Evolutionary conservation across 2,329 filamentous ascomycete species (phyloP), one percentile per base, ranked within the genome.

Genomic region (Scleromitrula shiraiana): DNA sequence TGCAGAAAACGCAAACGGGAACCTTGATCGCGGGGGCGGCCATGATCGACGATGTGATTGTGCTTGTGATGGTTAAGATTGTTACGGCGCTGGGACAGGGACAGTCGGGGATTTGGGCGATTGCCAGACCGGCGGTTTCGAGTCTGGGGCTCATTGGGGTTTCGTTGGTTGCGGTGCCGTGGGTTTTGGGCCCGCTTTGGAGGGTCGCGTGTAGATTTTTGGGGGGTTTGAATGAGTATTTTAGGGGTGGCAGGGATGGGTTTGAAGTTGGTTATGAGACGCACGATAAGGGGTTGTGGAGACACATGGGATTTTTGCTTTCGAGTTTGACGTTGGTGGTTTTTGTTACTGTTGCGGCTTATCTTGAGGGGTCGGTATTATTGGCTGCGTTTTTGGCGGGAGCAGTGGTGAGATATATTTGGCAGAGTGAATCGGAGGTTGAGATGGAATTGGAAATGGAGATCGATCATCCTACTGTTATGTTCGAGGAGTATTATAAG

Each of bases 401-500:
- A 3, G 45, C 45, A 15, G 14, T 47, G 4, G 29, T 47, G 12
- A 32, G 37, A 33, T 42, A 47, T 19, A 47, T 10, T 4, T 47
- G 37, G 45, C 22, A 35, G 17, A 15, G 12, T 17, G 12, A 8
- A n/a, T n/a, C n/a, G n/a, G n/a, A n/a, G n/a, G n/a, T n/a, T n/a
- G n/a, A n/a, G 8, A 7, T 7, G 8, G 4, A 27, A 12, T n/a
- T 7, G 35, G 15, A 27, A 7, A 10, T 47, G 29, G 15, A 26
- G 38, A 7, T 35, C 2, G 37, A 47, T 36, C 33, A 24, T 14
- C 41, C 46, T 36, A 46, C 43, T 4, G 35, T 41, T 1, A 53
- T 62, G 46, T 66, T 59, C 41, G 52, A 58, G 6, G 35, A 46
- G 5, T 64, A 62, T 46, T 65, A 59, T 37, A 48, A 54, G 5